These are phyloP conservation scores for Cubamyces lactineus DNA, from an alignment of 768 basidiomycete species.

Conservation along the genomic window DNA sequence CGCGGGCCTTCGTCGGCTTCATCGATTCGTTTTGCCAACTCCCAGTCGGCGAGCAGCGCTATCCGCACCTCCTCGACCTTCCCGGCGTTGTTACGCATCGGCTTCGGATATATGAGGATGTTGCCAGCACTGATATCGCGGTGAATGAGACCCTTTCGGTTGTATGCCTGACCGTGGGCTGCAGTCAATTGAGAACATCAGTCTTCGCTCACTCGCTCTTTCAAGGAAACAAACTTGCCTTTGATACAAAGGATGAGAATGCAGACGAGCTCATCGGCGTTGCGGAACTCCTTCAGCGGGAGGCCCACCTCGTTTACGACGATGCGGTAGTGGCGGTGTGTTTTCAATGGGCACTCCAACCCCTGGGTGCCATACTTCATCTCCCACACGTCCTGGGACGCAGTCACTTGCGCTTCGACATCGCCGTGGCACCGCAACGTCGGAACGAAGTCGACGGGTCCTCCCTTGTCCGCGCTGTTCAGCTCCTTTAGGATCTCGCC, in stretches of 20 bases:
- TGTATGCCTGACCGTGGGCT: conserved; percentile 4
- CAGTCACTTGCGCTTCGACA: no score
- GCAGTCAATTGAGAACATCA: no score
- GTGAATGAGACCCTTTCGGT: neutral
- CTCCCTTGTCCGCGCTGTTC: no score
- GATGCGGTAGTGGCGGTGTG: conserved; percentile 3
- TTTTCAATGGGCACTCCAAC: neutral
- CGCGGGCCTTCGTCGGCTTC: neutral
- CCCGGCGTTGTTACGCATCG: neutral
- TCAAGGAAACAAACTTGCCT: no score
- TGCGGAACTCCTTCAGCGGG: neutral
- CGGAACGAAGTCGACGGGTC: no score
- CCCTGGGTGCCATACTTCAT: neutral
- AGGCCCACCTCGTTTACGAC: conserved; percentile 7
- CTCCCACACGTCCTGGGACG: no score
- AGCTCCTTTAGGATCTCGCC: neutral
- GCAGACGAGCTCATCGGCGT: neutral
- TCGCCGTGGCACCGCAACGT: no score
- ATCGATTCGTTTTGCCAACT: neutral
- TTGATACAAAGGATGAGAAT: neutral
- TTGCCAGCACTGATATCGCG: conserved; percentile 19
- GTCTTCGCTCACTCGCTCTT: no score
- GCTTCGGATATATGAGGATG: neutral
- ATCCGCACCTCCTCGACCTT: neutral
- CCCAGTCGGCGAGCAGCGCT: conserved; percentile 16